Evolutionary conservation across 192 early-diverging fungal species (phyloP), one percentile per base, ranked within the genome.

Genomic region (Coemansia sp.): DNA sequence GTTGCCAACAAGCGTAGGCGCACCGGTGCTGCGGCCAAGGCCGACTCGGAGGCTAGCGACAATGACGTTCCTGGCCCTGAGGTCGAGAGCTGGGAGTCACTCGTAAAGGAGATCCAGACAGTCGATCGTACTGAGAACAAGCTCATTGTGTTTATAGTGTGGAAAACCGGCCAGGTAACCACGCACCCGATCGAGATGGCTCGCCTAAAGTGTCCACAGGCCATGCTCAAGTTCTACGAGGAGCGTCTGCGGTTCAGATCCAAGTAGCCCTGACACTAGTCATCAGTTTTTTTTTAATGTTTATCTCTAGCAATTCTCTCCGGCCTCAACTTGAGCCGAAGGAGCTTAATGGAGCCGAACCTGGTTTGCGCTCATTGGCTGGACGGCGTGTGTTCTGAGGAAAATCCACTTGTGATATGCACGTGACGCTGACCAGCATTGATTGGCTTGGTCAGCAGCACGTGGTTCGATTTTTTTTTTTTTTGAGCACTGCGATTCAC

Each of bases 181-280:
- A 66, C 68, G 56, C 83, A 86, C 42, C 66, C 77, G 0, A 62
- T 68, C 16, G 64, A 69, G 53, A 41, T 55, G 3, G 77, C 70
- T 1, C 83, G 83, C 68, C 12, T 62, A 25, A 77, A 77, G 59
- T 83, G 77, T 23, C 83, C 85, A 6, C 72, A 73, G 60, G 55
- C 53, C 37, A 73, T 86, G 70, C 82, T 86, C 36, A 69, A 68
- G 48, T 86, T 84, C 58, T 86, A 84, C 68, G 85, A 86, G 69
- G 66, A 56, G 53, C 85, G 82, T 36, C 68, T 86, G 42, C 76
- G 81, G 59, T 86, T 86, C 64, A 66, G 77, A 25, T 52, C 59
- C 36, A 72, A 65, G 64, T 59, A 68, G 38, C n/a, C 31, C 31
- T 31, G 31, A 1, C 31, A 31, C 23, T 41, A 35, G 37, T 38